Evolutionary conservation across 202 grass and related monocot genomes (phyloP), one percentile per base, ranked within the genome.

Genomic region (Elaeis oleifera): DNA sequence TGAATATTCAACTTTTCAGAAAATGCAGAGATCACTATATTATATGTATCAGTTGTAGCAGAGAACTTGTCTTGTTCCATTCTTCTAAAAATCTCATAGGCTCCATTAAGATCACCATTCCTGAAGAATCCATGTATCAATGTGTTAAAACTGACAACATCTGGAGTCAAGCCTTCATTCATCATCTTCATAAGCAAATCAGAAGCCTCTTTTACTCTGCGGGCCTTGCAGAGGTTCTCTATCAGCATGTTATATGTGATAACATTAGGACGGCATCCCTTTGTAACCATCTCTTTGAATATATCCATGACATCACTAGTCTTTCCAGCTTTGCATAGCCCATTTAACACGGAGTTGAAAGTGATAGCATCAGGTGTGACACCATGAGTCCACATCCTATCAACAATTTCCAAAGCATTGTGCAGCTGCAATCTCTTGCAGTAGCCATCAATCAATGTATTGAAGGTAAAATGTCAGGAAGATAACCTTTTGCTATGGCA

Each of bases 181-280:
- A 72, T 80, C 91, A 96, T 96, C 70, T 77, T 90, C 52, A 80
- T 49, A 80, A 96, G 51, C 54, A 96, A 67, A 18, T 76, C 71
- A 56, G 65, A 83, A 51, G 91, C 91, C 51, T 90, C 87, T 44
- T 81, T 71, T 23, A 88, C 18, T 77, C 84, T 88, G 21, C 64
- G 72, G 51, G 79, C 69, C 66, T 88, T 90, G 65, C 87, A 96
- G 32, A 85, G 86, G 18, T 80, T 84, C 60, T 96, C 87, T 71
- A 90, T 81, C 23, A 96, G 59, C 80, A 96, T 96, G 66, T 96
- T 96, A 70, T 88, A 90, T 24, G 91, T 85, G 54, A 90, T 71
- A 59, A 76, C 58, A 66, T 90, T 96, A 54, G 87, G 91, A 19
- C 5, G 69, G 58, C 79, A 88, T 61, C 84, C 91, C 86, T 75